Percentiles rank a stretch among this genome's conserved stretches.
Conservation (phyloP, 2,329 filamentous ascomycete species). For the Thyridium curvatum region DNA sequence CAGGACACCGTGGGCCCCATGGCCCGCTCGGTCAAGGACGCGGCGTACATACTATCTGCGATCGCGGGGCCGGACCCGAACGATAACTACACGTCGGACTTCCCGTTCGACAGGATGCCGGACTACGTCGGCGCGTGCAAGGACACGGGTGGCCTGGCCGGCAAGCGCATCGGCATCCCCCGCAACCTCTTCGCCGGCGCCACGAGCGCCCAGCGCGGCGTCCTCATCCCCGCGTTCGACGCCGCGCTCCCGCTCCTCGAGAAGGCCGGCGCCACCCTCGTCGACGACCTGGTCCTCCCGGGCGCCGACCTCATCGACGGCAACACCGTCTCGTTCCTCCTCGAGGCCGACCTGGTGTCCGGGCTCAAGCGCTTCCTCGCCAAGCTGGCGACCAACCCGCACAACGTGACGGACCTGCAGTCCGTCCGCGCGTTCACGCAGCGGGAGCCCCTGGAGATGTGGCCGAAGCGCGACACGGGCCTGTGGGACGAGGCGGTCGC, state of each 20-base stretch:
- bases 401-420: conserved; percentile 41
- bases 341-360: conserved; percentile 49
- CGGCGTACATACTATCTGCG: conserved; percentile 53
- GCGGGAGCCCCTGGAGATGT: conserved; percentile 45
- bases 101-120: conserved; percentile 47
- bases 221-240: conserved; percentile 45
- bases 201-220: conserved; percentile 3
- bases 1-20: conserved; percentile 64
- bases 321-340: background rate
- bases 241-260: conserved; percentile 43
- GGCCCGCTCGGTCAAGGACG: conserved; percentile 59
- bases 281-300: conserved; percentile 43
- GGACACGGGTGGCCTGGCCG: conserved; percentile 41
- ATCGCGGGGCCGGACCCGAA: conserved; percentile 55
- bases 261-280: conserved; percentile 50
- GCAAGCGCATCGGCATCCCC: conserved; percentile 59
- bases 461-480: conserved; percentile 51
- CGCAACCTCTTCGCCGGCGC: conserved; percentile 44
- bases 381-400: conserved; percentile 50
- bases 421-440: conserved; percentile 52
- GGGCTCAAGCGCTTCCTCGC: conserved; percentile 52
- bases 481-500: conserved; percentile 49
- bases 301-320: conserved; percentile 14
- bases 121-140: conserved; percentile 54
- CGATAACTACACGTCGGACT: conserved; percentile 59